phyloP scores from a whole-genome alignment of 352 stramenopile genomes.

The Phytophthora syringae region DNA sequence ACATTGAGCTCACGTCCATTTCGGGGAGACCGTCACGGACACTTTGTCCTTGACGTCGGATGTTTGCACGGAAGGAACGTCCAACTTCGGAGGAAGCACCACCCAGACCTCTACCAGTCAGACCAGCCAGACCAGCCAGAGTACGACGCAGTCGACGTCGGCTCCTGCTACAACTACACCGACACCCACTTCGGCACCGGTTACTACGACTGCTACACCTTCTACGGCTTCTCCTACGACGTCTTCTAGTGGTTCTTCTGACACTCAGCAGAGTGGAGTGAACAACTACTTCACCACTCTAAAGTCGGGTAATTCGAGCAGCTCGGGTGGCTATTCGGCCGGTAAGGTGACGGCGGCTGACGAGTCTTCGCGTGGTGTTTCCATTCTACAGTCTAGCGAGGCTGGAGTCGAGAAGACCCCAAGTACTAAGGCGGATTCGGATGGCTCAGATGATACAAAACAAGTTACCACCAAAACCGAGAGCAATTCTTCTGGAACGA shows the following conservation, averaged over 20 bases:
- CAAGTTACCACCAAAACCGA: conserved; percentile 31
- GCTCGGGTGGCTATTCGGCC: conserved; percentile 9
- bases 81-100: conserved; percentile 27
- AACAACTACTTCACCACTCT: conserved; percentile 24
- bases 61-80: conserved; percentile 45
- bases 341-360: conserved; percentile 30
- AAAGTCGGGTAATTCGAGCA: conserved; percentile 14
- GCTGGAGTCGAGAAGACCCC: conserved; percentile 31
- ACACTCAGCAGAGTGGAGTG: conserved; percentile 20
- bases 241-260: conserved; percentile 9
- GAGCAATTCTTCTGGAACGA: conserved; percentile 14
- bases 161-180: conserved; percentile 1
- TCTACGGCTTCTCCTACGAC: background rate
- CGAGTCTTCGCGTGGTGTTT: conserved; percentile 29
- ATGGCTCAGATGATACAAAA: conserved; percentile 21
- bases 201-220: conserved; percentile 1
- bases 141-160: conserved; percentile 13
- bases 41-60: conserved; percentile 51
- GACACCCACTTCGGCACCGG: conserved; percentile 8
- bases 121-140: conserved; percentile 14
- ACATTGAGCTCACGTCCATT: conserved; percentile 58
- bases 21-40: conserved; percentile 55
- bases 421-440: conserved; percentile 10
- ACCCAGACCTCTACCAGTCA: conserved; percentile 24
- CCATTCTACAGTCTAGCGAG: conserved; percentile 41